Percentiles rank a stretch among this genome's conserved stretches.
Evolutionary conservation across 805 yeast species (phyloP).

Genomic region (Ogataea nonfermentans): DNA sequence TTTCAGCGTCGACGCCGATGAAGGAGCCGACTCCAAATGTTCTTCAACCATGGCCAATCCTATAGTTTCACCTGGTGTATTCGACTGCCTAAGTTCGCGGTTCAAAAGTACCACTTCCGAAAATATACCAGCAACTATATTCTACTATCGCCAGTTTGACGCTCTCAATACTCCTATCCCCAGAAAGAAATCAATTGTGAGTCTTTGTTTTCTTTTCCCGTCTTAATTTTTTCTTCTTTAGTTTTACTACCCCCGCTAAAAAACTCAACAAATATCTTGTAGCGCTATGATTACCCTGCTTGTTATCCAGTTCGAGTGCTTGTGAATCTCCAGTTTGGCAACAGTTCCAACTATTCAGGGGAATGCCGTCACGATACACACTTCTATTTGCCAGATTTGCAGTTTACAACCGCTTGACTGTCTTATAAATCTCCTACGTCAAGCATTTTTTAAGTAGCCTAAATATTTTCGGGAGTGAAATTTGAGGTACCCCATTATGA

Average conservation of each 20-base stretch:
- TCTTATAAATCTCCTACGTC: background rate
- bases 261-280: conserved; percentile 7
- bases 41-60: conserved; percentile 4
- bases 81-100: background rate
- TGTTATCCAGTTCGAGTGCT: background rate
- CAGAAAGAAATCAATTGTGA: conserved; percentile 9
- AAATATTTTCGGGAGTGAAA: conserved; percentile 1
- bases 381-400: conserved; percentile 1
- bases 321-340: background rate
- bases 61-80: background rate
- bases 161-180: conserved; percentile 9
- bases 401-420: background rate
- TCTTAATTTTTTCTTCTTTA: conserved; percentile 4
- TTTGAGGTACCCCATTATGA: background rate
- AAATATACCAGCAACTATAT: conserved; percentile 1
- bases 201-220: conserved; percentile 11
- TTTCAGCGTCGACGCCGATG: conserved; percentile 8
- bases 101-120: background rate
- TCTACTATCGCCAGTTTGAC: conserved; percentile 5
- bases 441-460: conserved; percentile 3
- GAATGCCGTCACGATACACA: no score
- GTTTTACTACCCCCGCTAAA: conserved; percentile 11
- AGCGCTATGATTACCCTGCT: conserved; percentile 5
- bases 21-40: conserved; percentile 1
- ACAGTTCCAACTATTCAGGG: no score